phyloP scores from a whole-genome alignment of 495 filamentous ascomycete genomes.

The Cercophora sp. region DNA sequence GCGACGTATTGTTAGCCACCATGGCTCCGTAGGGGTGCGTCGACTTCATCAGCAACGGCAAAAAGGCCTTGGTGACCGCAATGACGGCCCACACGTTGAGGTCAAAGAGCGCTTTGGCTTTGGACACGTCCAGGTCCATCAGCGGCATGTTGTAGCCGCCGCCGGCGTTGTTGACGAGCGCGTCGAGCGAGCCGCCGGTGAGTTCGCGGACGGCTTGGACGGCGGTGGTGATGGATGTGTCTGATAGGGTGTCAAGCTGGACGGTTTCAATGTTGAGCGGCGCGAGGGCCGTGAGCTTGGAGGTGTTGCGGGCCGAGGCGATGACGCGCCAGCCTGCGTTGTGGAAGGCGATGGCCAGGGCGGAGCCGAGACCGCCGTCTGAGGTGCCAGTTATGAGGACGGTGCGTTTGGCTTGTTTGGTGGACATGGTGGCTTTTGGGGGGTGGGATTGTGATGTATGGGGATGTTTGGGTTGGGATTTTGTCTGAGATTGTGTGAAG shows the following conservation, averaged over 20 bases:
- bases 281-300: slow-evolving; percentile 25
- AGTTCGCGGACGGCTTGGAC: background rate
- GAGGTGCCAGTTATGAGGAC: slow-evolving; percentile 49
- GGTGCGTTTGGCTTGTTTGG: slow-evolving; percentile 5
- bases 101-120: slow-evolving; percentile 44
- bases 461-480: too few species aligned
- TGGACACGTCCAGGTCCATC: slow-evolving; percentile 43
- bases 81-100: slow-evolving; percentile 52
- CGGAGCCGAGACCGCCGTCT: slow-evolving; percentile 41
- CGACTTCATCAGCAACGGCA: slow-evolving; percentile 38
- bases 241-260: slow-evolving; percentile 15
- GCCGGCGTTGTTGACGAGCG: slow-evolving; percentile 57
- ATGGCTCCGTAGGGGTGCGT: background rate
- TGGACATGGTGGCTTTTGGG: too few species aligned
- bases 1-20: background rate
- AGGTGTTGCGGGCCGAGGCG: slow-evolving; percentile 35
- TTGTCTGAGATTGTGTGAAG: too few species aligned
- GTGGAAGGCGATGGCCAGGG: slow-evolving; percentile 38
- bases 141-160: slow-evolving; percentile 39
- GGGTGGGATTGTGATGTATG: too few species aligned
- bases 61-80: slow-evolving; percentile 52
- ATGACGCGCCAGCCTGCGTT: slow-evolving; percentile 36
- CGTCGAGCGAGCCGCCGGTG: slow-evolving; percentile 39
- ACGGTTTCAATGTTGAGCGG: slow-evolving; percentile 3
- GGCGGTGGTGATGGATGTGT: slow-evolving; percentile 9